These are phyloP conservation scores for Houttuynia cordata DNA, from an alignment of 164 flowering plant species.

Conservation along the genomic window DNA sequence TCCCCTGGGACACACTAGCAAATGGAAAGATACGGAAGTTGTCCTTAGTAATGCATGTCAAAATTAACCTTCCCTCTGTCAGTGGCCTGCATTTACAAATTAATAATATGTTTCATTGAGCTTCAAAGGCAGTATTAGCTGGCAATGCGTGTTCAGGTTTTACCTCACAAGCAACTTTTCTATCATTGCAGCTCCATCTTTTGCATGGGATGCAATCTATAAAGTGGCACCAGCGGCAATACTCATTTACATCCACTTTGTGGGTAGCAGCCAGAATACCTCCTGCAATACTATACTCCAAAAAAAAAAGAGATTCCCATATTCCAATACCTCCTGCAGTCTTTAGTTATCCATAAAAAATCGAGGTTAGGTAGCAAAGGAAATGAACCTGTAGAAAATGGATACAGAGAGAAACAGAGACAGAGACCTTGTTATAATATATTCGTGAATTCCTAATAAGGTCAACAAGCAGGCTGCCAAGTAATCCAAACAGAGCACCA, in stretches of 20 bases:
- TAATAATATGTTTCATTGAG: background rate
- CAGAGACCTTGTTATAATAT: slow-evolving; percentile 50
- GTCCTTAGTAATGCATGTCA: slow-evolving; percentile 67
- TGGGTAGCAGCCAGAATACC: slow-evolving; percentile 31
- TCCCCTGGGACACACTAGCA: slow-evolving; percentile 39
- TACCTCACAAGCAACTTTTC: slow-evolving; percentile 53
- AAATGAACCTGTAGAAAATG: background rate
- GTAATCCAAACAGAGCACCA: slow-evolving; percentile 65
- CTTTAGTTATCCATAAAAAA: slow-evolving; percentile 23
- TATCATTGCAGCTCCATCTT: slow-evolving; percentile 62
- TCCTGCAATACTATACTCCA: slow-evolving; percentile 42
- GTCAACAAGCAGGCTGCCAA: slow-evolving; percentile 65
- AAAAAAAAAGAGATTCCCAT: background rate
- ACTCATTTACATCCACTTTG: slow-evolving; percentile 35
- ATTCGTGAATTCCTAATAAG: slow-evolving; percentile 51
- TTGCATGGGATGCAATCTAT: slow-evolving; percentile 53
- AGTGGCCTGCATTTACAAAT: slow-evolving; percentile 35
- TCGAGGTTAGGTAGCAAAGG: background rate
- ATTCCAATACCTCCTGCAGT: slow-evolving; percentile 61
- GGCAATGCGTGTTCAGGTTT: background rate
- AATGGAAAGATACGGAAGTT: slow-evolving; percentile 38
- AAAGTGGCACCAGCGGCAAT: slow-evolving; percentile 61
- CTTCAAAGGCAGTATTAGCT: background rate
- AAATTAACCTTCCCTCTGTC: slow-evolving; percentile 34
- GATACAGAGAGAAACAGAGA: background rate